Conservation (phyloP, 768 basidiomycete species). For the Infundibulicybe gibba region DNA sequence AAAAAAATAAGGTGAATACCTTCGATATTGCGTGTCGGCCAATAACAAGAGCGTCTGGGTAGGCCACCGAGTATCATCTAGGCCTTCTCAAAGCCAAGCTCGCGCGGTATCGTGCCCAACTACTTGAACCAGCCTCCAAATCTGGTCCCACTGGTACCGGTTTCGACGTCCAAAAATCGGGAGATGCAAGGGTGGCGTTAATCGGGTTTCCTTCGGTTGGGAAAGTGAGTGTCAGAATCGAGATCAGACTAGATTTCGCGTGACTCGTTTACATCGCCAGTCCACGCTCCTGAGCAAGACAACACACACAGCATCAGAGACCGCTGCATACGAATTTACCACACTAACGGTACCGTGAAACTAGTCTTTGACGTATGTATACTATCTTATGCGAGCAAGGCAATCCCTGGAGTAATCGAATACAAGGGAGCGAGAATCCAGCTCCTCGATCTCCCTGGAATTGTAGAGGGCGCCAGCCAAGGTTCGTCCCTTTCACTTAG, state of each 20-base stretch:
- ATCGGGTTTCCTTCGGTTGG: conserved; percentile 98
- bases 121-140: conserved; percentile 89
- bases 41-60: conserved; percentile 11
- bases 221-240: conserved; percentile 42
- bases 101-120: conserved; percentile 90
- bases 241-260: neutral
- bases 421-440: conserved; percentile 92
- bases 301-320: conserved; percentile 85
- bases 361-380: neutral
- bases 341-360: conserved; percentile 65
- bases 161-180: conserved; percentile 79
- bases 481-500: conserved; percentile 24
- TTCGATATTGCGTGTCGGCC: neutral
- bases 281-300: conserved; percentile 90
- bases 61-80: conserved; percentile 94
- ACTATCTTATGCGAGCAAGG: conserved; percentile 37
- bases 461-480: conserved; percentile 90
- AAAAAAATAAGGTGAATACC: conserved; percentile 87
- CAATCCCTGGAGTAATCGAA: conserved; percentile 96
- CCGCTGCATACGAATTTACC: conserved; percentile 95
- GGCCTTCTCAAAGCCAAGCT: conserved; percentile 93
- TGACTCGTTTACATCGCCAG: conserved; percentile 28
- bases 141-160: conserved; percentile 77
- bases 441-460: conserved; percentile 92
- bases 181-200: conserved; percentile 87